Evolutionary conservation across 169 alveolate genomes (phyloP).

Genomic region (Plasmodium gallinaceum): DNA sequence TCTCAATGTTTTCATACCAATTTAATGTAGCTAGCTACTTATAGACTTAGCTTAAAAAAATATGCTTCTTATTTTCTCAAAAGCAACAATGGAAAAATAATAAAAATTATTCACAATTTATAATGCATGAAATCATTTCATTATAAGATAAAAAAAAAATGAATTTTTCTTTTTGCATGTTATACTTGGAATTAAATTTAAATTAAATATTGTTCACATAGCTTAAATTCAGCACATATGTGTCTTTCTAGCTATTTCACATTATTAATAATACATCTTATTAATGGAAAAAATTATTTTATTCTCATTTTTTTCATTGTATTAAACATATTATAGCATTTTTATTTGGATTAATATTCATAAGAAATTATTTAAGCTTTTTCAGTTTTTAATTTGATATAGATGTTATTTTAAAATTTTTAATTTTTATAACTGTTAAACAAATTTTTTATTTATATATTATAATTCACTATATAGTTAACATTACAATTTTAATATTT

Average conservation of each 20-base stretch:
- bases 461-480: not conserved
- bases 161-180: constrained; percentile 39
- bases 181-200: constrained; percentile 8
- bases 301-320: not conserved
- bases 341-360: not conserved
- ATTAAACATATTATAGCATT: not conserved
- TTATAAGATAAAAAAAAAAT: too few relatives aligned
- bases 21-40: constrained; percentile 60
- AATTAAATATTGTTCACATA: constrained; percentile 12
- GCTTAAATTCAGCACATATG: too few relatives aligned
- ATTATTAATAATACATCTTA: too few relatives aligned
- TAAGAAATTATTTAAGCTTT: not conserved
- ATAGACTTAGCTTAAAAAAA: not conserved
- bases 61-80: not conserved
- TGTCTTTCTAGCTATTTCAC: too few relatives aligned
- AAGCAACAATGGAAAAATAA: too few relatives aligned
- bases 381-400: not conserved
- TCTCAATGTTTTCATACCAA: not conserved
- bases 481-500: not conserved
- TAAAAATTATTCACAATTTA: too few relatives aligned
- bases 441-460: not conserved
- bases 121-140: too few relatives aligned
- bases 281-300: constrained; percentile 7
- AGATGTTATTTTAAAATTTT: not conserved
- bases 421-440: not conserved